phyloP scores from a whole-genome alignment of 2,329 filamentous ascomycete species.

The Periconia sp. region DNA sequence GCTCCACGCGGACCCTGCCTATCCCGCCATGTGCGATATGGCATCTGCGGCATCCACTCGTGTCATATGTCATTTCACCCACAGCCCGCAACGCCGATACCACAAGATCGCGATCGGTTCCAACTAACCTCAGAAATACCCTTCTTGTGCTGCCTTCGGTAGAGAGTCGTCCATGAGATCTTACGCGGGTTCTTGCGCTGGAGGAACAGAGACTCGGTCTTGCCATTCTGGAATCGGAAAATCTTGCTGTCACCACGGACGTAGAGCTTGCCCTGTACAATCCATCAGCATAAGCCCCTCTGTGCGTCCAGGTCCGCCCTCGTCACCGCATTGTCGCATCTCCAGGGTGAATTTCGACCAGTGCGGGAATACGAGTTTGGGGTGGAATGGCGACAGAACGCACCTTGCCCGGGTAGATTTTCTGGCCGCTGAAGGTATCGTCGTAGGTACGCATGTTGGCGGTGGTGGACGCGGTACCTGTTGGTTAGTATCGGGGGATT shows the following conservation, averaged over 20 bases:
- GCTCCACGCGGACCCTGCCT: not conserved
- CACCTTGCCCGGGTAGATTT: constrained; percentile 82
- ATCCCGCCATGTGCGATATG: not conserved
- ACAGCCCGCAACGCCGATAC: constrained; percentile 1
- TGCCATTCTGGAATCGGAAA: constrained; percentile 99
- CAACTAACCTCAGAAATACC: constrained; percentile 96
- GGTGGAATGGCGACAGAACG: constrained; percentile 36
- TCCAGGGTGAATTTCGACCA: constrained; percentile 25
- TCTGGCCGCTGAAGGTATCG: constrained; percentile 75
- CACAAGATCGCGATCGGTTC: constrained; percentile 2
- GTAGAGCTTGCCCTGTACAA: constrained; percentile 91
- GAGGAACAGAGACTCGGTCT: constrained; percentile 99
- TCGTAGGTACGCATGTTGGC: constrained; percentile 76
- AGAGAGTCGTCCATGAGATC: constrained; percentile 98
- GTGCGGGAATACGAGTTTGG: constrained; percentile 14
- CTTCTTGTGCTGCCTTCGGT: constrained; percentile 99
- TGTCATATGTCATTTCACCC: constrained; percentile 22
- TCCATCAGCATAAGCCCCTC: constrained; percentile 32
- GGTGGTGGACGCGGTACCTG: constrained; percentile 46
- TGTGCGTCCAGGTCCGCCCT: constrained; percentile 7
- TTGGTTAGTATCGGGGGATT: constrained; percentile 39
- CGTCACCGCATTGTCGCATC: constrained; percentile 14
- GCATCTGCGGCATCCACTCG: constrained; percentile 3
- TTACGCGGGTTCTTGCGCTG: constrained; percentile 99
- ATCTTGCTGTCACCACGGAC: constrained; percentile 99